Evolutionary conservation across 2,329 filamentous ascomycete genomes (phyloP).

Genomic region (Fusarium pseudograminearum): DNA sequence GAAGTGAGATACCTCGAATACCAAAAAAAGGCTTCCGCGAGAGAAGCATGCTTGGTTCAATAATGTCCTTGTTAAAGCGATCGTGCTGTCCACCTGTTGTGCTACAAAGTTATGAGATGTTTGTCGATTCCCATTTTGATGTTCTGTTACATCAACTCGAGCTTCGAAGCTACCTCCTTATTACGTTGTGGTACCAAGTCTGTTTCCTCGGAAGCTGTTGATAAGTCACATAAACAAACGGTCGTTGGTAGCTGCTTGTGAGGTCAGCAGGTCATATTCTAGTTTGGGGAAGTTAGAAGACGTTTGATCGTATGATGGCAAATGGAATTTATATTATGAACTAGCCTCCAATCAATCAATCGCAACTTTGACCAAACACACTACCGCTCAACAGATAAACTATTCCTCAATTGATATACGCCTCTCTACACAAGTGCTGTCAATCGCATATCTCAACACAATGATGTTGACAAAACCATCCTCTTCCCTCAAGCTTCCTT

Average conservation of each 20-base stretch:
- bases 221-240: neutral
- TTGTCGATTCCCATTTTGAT: neutral
- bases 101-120: neutral
- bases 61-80: conserved; percentile 34
- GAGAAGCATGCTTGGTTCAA: conserved; percentile 43
- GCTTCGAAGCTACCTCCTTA: neutral
- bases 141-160: neutral
- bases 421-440: neutral
- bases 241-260: neutral
- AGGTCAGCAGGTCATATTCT: conserved; percentile 20
- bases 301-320: conserved; percentile 29
- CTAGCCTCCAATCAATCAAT: conserved; percentile 1
- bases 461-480: conserved; percentile 28
- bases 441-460: neutral
- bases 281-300: conserved; percentile 1
- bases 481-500: conserved; percentile 20
- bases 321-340: conserved; percentile 2
- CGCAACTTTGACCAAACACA: conserved; percentile 9
- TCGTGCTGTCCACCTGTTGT: conserved; percentile 2
- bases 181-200: neutral
- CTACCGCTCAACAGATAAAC: neutral
- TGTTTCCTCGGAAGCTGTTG: neutral
- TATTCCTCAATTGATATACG: neutral
- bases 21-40: conserved; percentile 38
- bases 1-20: conserved; percentile 48